Base-by-base conservation (phyloP, 352 stramenopile genomes). In the Globisporangium viniferum region DNA sequence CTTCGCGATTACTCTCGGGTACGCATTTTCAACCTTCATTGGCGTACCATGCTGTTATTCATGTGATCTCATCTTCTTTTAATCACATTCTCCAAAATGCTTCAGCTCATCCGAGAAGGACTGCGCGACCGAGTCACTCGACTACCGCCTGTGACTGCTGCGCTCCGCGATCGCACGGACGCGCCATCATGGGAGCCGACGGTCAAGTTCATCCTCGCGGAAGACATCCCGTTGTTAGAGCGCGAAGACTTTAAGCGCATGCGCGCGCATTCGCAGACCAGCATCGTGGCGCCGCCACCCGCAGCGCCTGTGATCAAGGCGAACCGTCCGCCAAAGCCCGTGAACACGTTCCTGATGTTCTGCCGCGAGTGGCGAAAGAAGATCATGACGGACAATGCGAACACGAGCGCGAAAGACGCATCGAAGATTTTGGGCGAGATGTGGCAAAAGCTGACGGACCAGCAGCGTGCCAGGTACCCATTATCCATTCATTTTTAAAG, bases 291-390 rank as follows among this genome's bases (percentile, higher is more conserved):
- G 63, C 48, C 71, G 29, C 67, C 77, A 2, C 67, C 73, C 1
- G 64, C 73, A 18, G 64, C 65, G 22, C 68, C 73, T 7, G 58
- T 67, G 44, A 44, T 64, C 10, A 90, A 84, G 68, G 78, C 84
- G 10, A 93, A 93, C 51, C 82, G 84, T 2, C 86, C 86, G 27
- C 86, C 86, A 5, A 94, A 94, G 71, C 86, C 86, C 35, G 86
- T 94, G 24, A 94, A 94, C 64, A 92, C 86, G 31, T 94, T 94
- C 58, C 74, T 94, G 36, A 92, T 94, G 82, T 94, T 94, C 67
- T 94, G 86, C 56, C 76, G 84, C 20, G 81, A 92, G 74, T 91
- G 84, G 70, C 73, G 86, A 27, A 93, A 93, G 73, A 90, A 88
- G 70, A 90, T 93, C 66, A 92, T 93, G 86, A 77, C 72, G 24